Base-by-base conservation (phyloP, 768 basidiomycete species). In the Tubosaeta sp. region DNA sequence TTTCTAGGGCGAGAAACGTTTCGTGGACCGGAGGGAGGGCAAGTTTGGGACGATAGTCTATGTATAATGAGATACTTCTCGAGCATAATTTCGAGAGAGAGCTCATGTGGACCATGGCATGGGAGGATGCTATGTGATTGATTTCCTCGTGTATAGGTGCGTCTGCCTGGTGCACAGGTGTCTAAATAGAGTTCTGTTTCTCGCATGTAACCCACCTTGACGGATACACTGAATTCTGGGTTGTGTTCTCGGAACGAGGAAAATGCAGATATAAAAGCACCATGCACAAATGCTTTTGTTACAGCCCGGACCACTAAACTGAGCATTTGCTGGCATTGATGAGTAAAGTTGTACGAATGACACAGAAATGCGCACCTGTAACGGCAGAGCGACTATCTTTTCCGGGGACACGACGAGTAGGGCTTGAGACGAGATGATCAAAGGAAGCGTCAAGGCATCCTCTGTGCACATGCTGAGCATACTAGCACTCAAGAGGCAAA, bases 401-500 rank as follows among this genome's bases (percentile, higher is more conserved):
- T 74, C 64, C 7, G 75, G 67, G 1, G 79, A 72, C 13, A 88
- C 75, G 7, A 82, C 68, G 2, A 81, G 76, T 2, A 86, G 66
- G 16, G 82, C 81, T 46, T 82, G 85, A 6, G 85, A 80, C 1
- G 82, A 77, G 25, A 86, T 62, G 3, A 86, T 76, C 48, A 84
- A 60, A n/a, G 70, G 55, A 22, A 68, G 58, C 0, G 61, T 74
- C 31, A 83, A 73, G 11, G 76, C 68, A 51, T 79, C 75, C 64
- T 70, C 72, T 72, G 53, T 12, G 43, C n/a, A 45, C n/a, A 33
- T 22, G 39, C 6, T 67, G n/a, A 59, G 54, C 46, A 41, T 33
- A 26, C 7, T 37, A 22, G 34, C 49, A 25, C 14, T 35, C 52
- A 43, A 32, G 27, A 17, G 29, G 9, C 27, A 37, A 31, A 50